Base-by-base conservation (phyloP, 768 basidiomycete genomes). In the Xerocomellus intermedius region DNA sequence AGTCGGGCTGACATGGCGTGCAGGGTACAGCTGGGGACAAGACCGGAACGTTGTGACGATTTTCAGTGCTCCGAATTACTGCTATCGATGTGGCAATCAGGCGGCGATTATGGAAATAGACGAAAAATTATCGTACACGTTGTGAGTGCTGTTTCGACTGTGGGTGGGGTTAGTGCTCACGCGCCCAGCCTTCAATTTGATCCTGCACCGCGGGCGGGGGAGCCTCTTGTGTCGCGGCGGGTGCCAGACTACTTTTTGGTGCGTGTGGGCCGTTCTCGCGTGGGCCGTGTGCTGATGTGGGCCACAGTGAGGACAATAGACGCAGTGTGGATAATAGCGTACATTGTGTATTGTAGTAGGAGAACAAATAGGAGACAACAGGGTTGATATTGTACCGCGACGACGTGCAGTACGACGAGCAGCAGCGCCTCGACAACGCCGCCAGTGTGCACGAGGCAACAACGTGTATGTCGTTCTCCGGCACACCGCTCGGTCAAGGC, bases 81-180 rank as follows among this genome's bases (percentile, higher is more conserved):
- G 96, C 76, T 99, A 99, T 79, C 82, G 97, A 71, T 99, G 97
- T 71, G 97, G 97, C 50, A 99, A 99, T 73, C 97, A 98, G 69
- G 97, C 97, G 52, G 97, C 97, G 47, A 99, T 99, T 73, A 96
- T 99, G 87, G 97, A 99, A 74, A 97, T 99, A 73, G 97, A 99
- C 75, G 91, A 94, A 85, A 94, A 94, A 82, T 79, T 92, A 85
- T 91, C 90, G 51, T 93, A 92, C 74, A 91, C 87, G 77, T 92
- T 92, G 90, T 91, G 64, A 48, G 89, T 82, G n/a, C 22, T 19
- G 36, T 26, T 33, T 59, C 51, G 16, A 17, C 26, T 43, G 35
- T 50, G 43, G 36, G 19, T 44, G 21, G 22, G 39, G 53, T 7
- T 38, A 48, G 37, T 48, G 36, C 46, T 62, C 22, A 59, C 30